These are phyloP conservation scores for Austroboletus niveus DNA, from an alignment of 1,284 basidiomycete genomes.

Conservation along the genomic window DNA sequence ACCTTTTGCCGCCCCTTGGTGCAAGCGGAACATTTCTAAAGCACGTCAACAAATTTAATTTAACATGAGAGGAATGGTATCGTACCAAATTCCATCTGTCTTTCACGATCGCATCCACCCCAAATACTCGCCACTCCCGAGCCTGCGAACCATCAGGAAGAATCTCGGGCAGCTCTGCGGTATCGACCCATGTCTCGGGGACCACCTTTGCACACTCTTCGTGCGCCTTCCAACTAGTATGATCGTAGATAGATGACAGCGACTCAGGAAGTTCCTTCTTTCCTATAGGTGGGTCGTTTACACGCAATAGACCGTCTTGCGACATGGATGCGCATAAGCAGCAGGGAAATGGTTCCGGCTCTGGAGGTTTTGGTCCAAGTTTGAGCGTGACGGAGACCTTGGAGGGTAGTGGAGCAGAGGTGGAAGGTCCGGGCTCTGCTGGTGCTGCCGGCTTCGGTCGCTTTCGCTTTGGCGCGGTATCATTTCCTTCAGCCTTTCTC, in stretches of 20 bases:
- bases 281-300: slow-evolving; percentile 63
- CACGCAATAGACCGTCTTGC: slow-evolving; percentile 58
- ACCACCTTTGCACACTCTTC: slow-evolving; percentile 74
- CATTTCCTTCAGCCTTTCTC: slow-evolving; percentile 36
- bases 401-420: slow-evolving; percentile 12
- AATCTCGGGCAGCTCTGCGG: slow-evolving; percentile 41
- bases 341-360: slow-evolving; percentile 65
- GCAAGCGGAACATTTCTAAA: slow-evolving; percentile 87
- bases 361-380: slow-evolving; percentile 57
- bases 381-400: slow-evolving; percentile 51
- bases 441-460: slow-evolving; percentile 24
- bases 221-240: slow-evolving; percentile 66
- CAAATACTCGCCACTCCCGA: slow-evolving; percentile 66
- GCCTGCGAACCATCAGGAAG: slow-evolving; percentile 34
- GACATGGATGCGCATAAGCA: slow-evolving; percentile 74
- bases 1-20: slow-evolving; percentile 61
- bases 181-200: slow-evolving; percentile 86
- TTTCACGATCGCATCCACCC: slow-evolving; percentile 81
- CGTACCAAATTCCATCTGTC: slow-evolving; percentile 88
- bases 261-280: slow-evolving; percentile 48
- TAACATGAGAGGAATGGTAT: slow-evolving; percentile 15
- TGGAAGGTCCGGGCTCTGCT: slow-evolving; percentile 2
- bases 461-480: slow-evolving; percentile 34
- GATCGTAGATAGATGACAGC: slow-evolving; percentile 28
- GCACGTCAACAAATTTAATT: slow-evolving; percentile 4